Evolutionary conservation across 2,329 filamentous ascomycete species (phyloP).

Genomic region (Septoria petroselini): DNA sequence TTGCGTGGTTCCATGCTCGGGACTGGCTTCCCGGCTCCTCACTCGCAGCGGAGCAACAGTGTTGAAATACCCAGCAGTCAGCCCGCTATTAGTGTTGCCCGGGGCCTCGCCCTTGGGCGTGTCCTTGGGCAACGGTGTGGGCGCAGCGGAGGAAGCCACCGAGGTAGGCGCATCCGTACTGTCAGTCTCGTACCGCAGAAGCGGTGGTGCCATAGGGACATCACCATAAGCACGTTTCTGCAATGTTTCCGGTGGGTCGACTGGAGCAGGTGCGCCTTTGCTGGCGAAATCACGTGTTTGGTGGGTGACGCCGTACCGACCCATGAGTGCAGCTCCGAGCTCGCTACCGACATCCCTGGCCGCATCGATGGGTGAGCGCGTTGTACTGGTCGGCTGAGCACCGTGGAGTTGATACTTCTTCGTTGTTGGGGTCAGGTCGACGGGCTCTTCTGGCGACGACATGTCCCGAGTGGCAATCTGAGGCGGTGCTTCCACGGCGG

Average conservation of each 20-base stretch:
- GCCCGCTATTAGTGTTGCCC: constrained; percentile 6
- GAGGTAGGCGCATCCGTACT: constrained; percentile 24
- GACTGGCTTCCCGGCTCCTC: constrained; percentile 30
- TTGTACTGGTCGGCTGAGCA: background rate
- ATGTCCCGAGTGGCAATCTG: constrained; percentile 10
- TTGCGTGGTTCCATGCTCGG: constrained; percentile 20
- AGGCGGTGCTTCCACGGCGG: constrained; percentile 38
- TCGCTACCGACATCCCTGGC: constrained; percentile 49
- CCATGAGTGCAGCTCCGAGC: constrained; percentile 47
- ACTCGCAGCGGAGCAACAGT: constrained; percentile 24
- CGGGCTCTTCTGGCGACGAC: constrained; percentile 19
- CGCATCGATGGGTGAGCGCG: constrained; percentile 38
- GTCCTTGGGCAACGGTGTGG: constrained; percentile 47
- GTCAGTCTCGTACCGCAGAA: constrained; percentile 24
- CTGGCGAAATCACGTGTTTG: constrained; percentile 37
- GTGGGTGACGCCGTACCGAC: constrained; percentile 38
- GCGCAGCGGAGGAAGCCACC: constrained; percentile 34
- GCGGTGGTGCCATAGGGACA: constrained; percentile 16
- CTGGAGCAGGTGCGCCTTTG: constrained; percentile 25
- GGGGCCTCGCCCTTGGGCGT: constrained; percentile 36
- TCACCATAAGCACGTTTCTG: constrained; percentile 25
- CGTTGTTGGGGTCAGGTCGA: constrained; percentile 38
- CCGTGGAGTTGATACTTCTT: constrained; percentile 23
- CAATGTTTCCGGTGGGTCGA: constrained; percentile 29
- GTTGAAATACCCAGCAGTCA: constrained; percentile 23